A percentile compares a stretch with the other conserved stretches of the same genome.
Evolutionary conservation across 495 filamentous ascomycete species (phyloP).

Genomic region (Aspergillus nanangensis): DNA sequence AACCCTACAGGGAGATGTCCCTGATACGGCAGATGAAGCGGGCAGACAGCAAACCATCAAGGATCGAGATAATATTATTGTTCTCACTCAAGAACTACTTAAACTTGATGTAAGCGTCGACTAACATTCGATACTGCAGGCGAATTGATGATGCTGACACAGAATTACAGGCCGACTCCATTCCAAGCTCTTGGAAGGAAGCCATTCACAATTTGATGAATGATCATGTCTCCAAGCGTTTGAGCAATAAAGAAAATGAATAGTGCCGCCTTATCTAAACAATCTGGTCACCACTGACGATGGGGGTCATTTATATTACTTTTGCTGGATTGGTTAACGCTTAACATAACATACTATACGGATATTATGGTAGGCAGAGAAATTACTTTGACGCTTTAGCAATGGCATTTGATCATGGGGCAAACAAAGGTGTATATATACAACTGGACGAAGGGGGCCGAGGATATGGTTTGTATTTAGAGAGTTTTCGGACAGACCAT

Average conservation of each 20-base stretch:
- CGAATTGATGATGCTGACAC: slow-evolving; percentile 9
- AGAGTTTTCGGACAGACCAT: slow-evolving; percentile 30
- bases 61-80: slow-evolving; percentile 61
- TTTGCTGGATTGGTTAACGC: too few species aligned
- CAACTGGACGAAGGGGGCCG: too few species aligned
- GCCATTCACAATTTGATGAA: slow-evolving; percentile 27
- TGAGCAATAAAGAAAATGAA: slow-evolving; percentile 11
- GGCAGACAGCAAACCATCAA: slow-evolving; percentile 28
- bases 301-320: too few species aligned
- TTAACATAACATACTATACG: too few species aligned
- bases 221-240: slow-evolving; percentile 16
- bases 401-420: too few species aligned
- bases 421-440: too few species aligned
- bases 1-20: slow-evolving; percentile 35
- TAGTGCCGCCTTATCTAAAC: too few species aligned
- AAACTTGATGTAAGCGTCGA: slow-evolving; percentile 43
- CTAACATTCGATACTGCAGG: not conserved
- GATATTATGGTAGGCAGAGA: too few species aligned
- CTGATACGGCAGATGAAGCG: slow-evolving; percentile 14
- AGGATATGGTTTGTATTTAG: too few species aligned
- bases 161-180: slow-evolving; percentile 20
- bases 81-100: slow-evolving; percentile 57
- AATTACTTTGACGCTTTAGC: too few species aligned
- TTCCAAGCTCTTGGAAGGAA: slow-evolving; percentile 21
- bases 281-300: too few species aligned